Percentiles rank a stretch among this genome's conserved stretches.
phyloP scores from a whole-genome alignment of 2,329 filamentous ascomycete genomes.

The Metarhizium rileyi region DNA sequence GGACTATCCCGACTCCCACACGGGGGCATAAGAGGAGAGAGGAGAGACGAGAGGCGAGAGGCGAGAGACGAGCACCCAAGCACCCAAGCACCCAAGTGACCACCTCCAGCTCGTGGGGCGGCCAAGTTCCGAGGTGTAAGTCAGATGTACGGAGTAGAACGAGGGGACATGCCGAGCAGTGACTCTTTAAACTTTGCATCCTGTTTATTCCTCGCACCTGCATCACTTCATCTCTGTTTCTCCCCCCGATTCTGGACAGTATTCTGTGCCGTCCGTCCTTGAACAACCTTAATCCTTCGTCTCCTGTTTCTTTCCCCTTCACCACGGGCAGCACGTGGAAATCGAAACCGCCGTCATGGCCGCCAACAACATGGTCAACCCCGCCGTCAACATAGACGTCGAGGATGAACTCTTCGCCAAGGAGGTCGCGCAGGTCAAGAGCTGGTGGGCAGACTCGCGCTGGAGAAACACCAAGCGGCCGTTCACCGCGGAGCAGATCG shows the following conservation, averaged over 20 bases:
- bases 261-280: neutral
- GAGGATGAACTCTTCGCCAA: conserved; percentile 63
- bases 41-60: no score
- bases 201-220: neutral
- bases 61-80: no score
- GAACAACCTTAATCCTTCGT: no score
- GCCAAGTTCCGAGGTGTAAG: conserved; percentile 6
- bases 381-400: conserved; percentile 42
- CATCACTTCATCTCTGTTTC: neutral
- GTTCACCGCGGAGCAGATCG: conserved; percentile 95
- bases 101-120: conserved; percentile 1
- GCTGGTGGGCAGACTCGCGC: conserved; percentile 88
- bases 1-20: conserved; percentile 9
- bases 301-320: neutral
- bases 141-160: neutral
- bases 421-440: conserved; percentile 80
- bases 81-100: no score
- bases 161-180: neutral
- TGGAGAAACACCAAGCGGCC: conserved; percentile 90
- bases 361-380: conserved; percentile 51
- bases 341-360: conserved; percentile 35
- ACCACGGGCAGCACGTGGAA: neutral
- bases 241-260: neutral
- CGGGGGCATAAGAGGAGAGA: no score
- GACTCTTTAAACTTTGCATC: neutral